A percentile compares a stretch with the other conserved stretches of the same genome.
phyloP scores from a whole-genome alignment of 352 stramenopile genomes.

The Globisporangium irregulare region DNA sequence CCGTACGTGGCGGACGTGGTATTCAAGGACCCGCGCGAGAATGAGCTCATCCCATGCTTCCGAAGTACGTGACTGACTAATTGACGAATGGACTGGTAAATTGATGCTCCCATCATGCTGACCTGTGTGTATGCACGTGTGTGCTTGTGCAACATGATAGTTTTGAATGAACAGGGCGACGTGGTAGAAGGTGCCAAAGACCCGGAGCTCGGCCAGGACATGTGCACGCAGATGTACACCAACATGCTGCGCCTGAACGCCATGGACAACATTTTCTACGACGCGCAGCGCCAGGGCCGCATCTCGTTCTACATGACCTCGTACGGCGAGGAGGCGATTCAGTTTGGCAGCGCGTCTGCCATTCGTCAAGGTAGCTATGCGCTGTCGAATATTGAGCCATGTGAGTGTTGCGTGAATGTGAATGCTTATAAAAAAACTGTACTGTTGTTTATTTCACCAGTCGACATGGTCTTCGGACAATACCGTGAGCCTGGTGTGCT shows the following conservation, averaged over 20 bases:
- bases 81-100: not conserved
- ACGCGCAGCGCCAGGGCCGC: constrained; percentile 95
- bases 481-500: constrained; percentile 97
- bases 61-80: constrained; percentile 59
- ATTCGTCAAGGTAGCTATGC: constrained; percentile 46
- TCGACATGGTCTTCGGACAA: constrained; percentile 97
- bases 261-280: constrained; percentile 98
- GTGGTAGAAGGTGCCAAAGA: constrained; percentile 69
- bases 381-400: not conserved
- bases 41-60: constrained; percentile 86
- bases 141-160: constrained; percentile 22
- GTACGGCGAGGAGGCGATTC: constrained; percentile 94
- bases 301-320: constrained; percentile 98
- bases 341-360: constrained; percentile 93
- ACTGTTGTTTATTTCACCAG: constrained; percentile 2
- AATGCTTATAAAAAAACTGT: not conserved
- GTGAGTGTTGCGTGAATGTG: not conserved
- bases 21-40: constrained; percentile 84
- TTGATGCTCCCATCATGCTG: constrained; percentile 9
- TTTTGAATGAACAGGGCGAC: constrained; percentile 85
- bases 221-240: constrained; percentile 86
- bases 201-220: constrained; percentile 70
- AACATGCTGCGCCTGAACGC: constrained; percentile 84
- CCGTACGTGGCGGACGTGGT: constrained; percentile 87
- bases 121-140: constrained; percentile 17